phyloP scores from a whole-genome alignment of 2,329 filamentous ascomycete species.

The Monosporascus sp. region DNA sequence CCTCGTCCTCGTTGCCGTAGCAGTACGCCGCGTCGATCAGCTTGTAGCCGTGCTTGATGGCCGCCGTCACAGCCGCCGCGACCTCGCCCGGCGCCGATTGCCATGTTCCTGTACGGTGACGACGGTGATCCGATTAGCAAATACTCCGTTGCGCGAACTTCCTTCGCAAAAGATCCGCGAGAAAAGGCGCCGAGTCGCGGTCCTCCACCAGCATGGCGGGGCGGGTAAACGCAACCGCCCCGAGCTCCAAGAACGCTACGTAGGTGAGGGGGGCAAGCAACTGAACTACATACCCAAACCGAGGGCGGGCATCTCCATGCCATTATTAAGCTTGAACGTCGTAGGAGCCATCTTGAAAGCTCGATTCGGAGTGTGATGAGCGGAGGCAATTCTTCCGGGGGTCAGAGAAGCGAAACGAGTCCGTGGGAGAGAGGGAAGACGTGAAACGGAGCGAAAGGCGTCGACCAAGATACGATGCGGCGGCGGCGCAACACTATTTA shows the following conservation, averaged over 20 bases:
- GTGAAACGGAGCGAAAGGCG: background rate
- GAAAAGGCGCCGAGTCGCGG: too few relatives aligned
- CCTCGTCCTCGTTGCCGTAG: constrained; percentile 78
- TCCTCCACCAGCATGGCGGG: too few relatives aligned
- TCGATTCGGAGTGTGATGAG: background rate
- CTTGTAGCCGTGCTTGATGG: constrained; percentile 52
- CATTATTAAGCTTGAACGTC: constrained; percentile 60
- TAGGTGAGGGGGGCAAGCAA: constrained; percentile 3
- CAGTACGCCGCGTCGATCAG: constrained; percentile 70
- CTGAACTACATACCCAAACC: constrained; percentile 47
- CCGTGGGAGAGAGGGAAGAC: background rate
- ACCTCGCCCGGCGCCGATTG: constrained; percentile 57
- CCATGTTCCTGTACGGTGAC: constrained; percentile 51
- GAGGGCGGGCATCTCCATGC: constrained; percentile 56
- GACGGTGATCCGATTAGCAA: background rate
- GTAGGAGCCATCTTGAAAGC: constrained; percentile 44
- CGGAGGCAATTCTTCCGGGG: background rate
- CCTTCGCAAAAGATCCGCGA: too few relatives aligned
- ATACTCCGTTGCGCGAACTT: background rate
- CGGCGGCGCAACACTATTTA: background rate
- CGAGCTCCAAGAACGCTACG: too few relatives aligned
- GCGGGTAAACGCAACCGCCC: too few relatives aligned
- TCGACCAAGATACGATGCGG: background rate
- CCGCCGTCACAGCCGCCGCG: constrained; percentile 50
- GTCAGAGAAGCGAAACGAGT: background rate